A percentile compares a stretch with the other conserved stretches of the same genome.
These are phyloP conservation scores for Backusella luteola DNA, from an alignment of 192 early-diverging fungal species.

Conservation along the genomic window DNA sequence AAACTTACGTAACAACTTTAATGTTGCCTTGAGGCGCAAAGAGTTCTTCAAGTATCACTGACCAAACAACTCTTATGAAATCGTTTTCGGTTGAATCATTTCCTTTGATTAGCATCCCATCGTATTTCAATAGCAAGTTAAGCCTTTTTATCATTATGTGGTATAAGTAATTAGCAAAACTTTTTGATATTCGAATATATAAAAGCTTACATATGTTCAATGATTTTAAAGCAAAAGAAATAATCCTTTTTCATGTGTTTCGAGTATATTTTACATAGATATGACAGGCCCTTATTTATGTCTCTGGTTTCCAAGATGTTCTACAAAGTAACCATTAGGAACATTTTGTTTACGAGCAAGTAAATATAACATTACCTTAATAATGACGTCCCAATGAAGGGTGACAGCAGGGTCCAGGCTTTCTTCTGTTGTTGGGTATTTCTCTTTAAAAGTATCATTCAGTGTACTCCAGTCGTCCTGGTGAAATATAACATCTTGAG, in stretches of 20 bases:
- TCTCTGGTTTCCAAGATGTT: background rate
- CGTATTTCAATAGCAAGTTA: too few species aligned
- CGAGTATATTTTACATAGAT: background rate
- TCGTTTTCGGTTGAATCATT: background rate
- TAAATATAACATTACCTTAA: background rate
- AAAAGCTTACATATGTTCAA: too few species aligned
- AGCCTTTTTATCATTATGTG: background rate
- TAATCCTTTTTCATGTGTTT: too few species aligned
- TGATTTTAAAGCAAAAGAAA: too few species aligned
- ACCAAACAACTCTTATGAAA: background rate
- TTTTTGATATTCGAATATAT: background rate
- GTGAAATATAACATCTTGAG: too few species aligned
- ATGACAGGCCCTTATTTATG: background rate
- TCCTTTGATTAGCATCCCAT: background rate
- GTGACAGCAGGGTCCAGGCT: background rate
- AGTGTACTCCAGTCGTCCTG: background rate
- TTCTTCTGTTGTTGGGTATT: background rate
- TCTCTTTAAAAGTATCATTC: background rate
- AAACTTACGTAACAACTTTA: too few species aligned
- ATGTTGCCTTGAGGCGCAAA: background rate
- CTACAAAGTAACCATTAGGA: background rate
- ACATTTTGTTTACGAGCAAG: background rate
- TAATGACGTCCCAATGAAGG: background rate
- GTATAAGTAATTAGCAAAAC: background rate
- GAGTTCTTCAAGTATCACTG: background rate